Percentiles rank a stretch among this genome's conserved stretches.
phyloP scores from a whole-genome alignment of 1,139 yeast species.

The Yamadazyma diddensiae region DNA sequence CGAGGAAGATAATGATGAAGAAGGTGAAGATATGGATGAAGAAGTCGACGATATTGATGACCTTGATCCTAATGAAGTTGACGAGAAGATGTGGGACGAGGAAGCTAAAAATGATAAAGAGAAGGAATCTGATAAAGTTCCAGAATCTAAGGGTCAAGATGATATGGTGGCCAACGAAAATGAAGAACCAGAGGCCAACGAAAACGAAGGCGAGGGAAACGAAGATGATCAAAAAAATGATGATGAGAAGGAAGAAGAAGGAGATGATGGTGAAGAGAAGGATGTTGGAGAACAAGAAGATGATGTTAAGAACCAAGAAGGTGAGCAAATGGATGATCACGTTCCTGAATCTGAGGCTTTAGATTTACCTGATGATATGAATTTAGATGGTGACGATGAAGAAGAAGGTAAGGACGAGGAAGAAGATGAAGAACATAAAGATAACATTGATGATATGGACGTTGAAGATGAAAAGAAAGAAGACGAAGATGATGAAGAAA shows the following conservation, averaged over 20 bases:
- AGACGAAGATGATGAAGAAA: slow-evolving; percentile 21
- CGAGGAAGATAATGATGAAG: slow-evolving; percentile 48
- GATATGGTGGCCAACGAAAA: slow-evolving; percentile 65
- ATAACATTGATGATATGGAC: slow-evolving; percentile 28
- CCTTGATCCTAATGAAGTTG: slow-evolving; percentile 90
- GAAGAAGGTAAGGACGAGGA: slow-evolving; percentile 43
- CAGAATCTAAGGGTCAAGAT: slow-evolving; percentile 54
- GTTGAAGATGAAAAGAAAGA: slow-evolving; percentile 35
- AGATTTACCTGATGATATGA: slow-evolving; percentile 84
- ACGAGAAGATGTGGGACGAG: slow-evolving; percentile 99
- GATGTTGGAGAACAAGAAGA: slow-evolving; percentile 80
- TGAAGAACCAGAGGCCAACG: slow-evolving; percentile 30
- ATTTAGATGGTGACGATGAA: slow-evolving; percentile 70
- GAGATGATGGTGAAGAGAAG: slow-evolving; percentile 52
- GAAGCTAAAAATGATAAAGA: slow-evolving; percentile 73
- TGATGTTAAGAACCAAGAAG: slow-evolving; percentile 69
- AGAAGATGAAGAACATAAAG: slow-evolving; percentile 20
- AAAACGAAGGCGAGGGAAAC: slow-evolving; percentile 38
- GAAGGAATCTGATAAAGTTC: slow-evolving; percentile 67
- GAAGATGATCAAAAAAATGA: slow-evolving; percentile 31
- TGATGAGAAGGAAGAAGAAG: slow-evolving; percentile 40
- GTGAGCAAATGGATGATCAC: slow-evolving; percentile 64
- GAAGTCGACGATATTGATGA: slow-evolving; percentile 89
- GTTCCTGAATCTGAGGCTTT: slow-evolving; percentile 81
- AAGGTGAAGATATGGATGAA: slow-evolving; percentile 73